Evolutionary conservation across 257 asterid species (phyloP).

Genomic region (Ligustrum vulgare): DNA sequence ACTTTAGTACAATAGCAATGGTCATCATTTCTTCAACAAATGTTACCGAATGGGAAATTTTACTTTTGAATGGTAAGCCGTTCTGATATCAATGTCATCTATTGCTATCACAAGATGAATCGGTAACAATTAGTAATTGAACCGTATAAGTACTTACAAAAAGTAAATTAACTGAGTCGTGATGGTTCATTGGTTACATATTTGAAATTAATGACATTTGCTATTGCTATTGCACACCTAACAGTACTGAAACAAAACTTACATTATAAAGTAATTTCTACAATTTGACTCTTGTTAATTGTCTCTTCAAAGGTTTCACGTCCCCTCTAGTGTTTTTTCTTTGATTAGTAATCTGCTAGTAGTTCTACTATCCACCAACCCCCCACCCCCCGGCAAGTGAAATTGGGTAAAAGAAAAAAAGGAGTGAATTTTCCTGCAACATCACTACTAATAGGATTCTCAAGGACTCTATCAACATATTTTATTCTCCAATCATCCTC

Average conservation of each 20-base stretch:
- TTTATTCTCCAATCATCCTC: not conserved
- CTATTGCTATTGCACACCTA: too few relatives aligned
- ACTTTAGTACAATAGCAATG: not conserved
- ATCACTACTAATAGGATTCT: not conserved
- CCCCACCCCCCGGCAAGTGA: not conserved
- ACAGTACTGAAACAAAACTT: not conserved
- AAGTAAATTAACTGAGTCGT: not conserved
- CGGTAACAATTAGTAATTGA: not conserved
- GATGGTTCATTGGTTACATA: not conserved
- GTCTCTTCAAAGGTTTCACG: not conserved
- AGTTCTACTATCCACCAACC: not conserved
- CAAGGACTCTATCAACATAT: not conserved
- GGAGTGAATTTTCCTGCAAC: not conserved
- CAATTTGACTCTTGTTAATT: too few relatives aligned
- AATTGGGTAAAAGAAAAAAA: too few relatives aligned
- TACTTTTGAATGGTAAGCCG: not conserved
- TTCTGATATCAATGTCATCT: too few relatives aligned
- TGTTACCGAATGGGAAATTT: not conserved
- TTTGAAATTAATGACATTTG: too few relatives aligned
- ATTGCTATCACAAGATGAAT: too few relatives aligned
- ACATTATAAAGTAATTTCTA: too few relatives aligned
- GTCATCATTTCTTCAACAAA: not conserved
- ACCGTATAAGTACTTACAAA: not conserved
- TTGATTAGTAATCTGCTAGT: not conserved
- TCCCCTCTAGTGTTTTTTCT: not conserved